Evolutionary conservation across 2,329 filamentous ascomycete genomes (phyloP).

Genomic region (Tothia fuscella): DNA sequence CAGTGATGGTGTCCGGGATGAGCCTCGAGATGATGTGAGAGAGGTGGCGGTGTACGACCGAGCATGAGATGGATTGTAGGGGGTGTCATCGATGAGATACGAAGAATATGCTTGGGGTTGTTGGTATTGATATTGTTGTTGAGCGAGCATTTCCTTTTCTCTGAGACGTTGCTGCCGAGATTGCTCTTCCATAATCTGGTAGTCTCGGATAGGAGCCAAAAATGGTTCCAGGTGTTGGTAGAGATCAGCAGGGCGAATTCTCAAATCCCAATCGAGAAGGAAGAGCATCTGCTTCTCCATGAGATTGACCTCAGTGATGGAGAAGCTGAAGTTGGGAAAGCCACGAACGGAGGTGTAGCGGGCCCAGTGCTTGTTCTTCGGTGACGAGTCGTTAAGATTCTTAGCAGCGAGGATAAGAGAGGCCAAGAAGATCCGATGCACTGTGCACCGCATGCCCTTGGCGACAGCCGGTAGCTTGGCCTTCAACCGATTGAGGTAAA

Average conservation of each 20-base stretch:
- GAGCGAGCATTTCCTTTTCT: slow-evolving; percentile 24
- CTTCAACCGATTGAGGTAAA: slow-evolving; percentile 80
- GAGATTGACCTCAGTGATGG: slow-evolving; percentile 87
- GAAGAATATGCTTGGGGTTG: slow-evolving; percentile 20
- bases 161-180: slow-evolving; percentile 31
- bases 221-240: slow-evolving; percentile 80
- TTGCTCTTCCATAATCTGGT: slow-evolving; percentile 41
- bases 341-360: slow-evolving; percentile 71
- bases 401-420: slow-evolving; percentile 79
- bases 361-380: slow-evolving; percentile 99
- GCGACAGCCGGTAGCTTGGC: slow-evolving; percentile 81
- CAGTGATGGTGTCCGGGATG: slow-evolving; percentile 13
- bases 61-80: background rate
- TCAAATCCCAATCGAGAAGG: slow-evolving; percentile 86
- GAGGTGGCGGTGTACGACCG: slow-evolving; percentile 19
- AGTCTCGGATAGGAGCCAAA: slow-evolving; percentile 67
- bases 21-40: slow-evolving; percentile 18
- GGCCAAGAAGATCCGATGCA: slow-evolving; percentile 93
- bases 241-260: slow-evolving; percentile 74
- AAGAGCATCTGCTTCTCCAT: slow-evolving; percentile 99
- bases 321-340: slow-evolving; percentile 76
- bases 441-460: slow-evolving; percentile 91
- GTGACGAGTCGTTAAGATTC: slow-evolving; percentile 96
- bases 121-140: slow-evolving; percentile 25
- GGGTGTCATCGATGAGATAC: slow-evolving; percentile 25